Evolutionary conservation across 345 rosid species (phyloP), one percentile per base, ranked within the genome.

Genomic region (Salix dunnii): DNA sequence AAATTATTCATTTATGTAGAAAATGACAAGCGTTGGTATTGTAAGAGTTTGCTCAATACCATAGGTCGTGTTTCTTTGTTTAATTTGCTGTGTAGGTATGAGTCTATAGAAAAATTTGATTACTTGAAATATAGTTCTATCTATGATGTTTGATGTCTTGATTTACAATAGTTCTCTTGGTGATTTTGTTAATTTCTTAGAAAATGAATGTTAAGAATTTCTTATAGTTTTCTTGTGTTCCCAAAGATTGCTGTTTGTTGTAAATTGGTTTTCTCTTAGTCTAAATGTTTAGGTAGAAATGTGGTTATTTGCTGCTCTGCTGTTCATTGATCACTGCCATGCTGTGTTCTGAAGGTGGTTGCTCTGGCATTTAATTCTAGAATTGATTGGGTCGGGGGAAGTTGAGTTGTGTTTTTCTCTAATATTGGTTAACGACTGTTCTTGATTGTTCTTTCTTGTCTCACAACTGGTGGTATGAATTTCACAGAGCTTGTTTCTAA

Each of bases 101-200:
- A 27, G 46, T 64, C n/a, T 48, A 20, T 46, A 11, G 67, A 40
- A 28, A 66, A 74, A 67, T 38, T 72, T 71, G 38, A 70, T 49
- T 18, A 40, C 35, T 51, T 46, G 68, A 16, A n/a, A 61, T 27
- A 40, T 0, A 40, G 43, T 40, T 11, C 12, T 40, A 40, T 27
- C 69, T 46, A 53, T 28, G 30, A 73, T 27, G n/a, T 16, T 25
- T 4, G 21, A 46, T n/a, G 62, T 20, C 25, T 64, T 64, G 31
- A 43, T 63, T 46, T 18, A n/a, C 46, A 42, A 4, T 64, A 10
- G 33, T 13, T 68, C 30, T n/a, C 20, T n/a, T 30, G 25, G 14
- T 25, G 51, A 27, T 20, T 16, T 18, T 20, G 38, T 31, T 65
- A 10, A 18, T 65, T 65, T 53, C 60, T 4, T 9, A 12, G 10